Conservation (phyloP, 108 stramenopile genomes). For the Skeletonema tropicum region DNA sequence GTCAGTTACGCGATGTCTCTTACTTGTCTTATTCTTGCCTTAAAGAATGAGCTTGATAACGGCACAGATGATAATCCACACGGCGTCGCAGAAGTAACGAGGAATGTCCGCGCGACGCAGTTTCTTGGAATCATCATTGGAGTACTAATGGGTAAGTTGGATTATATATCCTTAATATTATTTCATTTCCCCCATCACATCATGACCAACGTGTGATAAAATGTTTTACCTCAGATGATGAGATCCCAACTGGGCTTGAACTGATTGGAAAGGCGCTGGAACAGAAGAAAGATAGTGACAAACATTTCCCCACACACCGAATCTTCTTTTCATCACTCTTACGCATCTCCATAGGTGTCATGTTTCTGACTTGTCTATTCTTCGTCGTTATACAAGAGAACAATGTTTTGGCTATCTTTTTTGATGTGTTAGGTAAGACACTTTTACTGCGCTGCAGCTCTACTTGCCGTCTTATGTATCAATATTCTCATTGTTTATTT, state of each 20-base stretch:
- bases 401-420: slow-evolving; percentile 17
- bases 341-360: slow-evolving; percentile 6
- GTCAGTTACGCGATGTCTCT: slow-evolving; percentile 5
- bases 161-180: neutral
- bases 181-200: neutral
- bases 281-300: slow-evolving; percentile 1
- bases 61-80: slow-evolving; percentile 24
- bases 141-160: neutral
- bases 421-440: slow-evolving; percentile 17
- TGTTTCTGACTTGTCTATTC: slow-evolving; percentile 10
- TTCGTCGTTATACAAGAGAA: slow-evolving; percentile 16
- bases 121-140: slow-evolving; percentile 32
- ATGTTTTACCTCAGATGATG: slow-evolving; percentile 2
- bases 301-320: neutral
- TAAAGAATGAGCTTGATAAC: slow-evolving; percentile 32
- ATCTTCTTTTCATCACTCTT: slow-evolving; percentile 17
- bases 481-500: neutral
- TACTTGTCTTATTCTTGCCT: slow-evolving; percentile 24
- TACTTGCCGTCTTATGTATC: neutral
- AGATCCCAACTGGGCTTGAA: slow-evolving; percentile 20
- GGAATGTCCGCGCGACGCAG: slow-evolving; percentile 27
- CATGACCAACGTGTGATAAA: neutral
- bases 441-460: neutral
- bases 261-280: slow-evolving; percentile 15
- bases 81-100: slow-evolving; percentile 24